Base-by-base conservation (phyloP, 176 grass and related monocot species). In the Cymbopogon citratus region DNA sequence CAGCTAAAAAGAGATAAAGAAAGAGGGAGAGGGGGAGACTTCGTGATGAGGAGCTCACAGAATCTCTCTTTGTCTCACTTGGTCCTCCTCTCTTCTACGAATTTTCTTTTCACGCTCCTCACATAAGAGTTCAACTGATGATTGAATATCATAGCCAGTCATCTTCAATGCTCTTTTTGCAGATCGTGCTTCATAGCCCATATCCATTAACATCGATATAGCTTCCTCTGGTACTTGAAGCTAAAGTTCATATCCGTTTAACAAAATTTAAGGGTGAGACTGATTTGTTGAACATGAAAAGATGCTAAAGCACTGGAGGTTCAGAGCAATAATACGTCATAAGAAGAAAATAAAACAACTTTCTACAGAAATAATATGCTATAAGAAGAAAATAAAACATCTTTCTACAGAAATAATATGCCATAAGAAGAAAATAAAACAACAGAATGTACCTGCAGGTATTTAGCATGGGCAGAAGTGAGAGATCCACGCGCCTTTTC, bases 141-240 rank as follows among this genome's bases (percentile, higher is more conserved):
- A 73, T 75, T 95, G 96, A 45, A 98, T 80, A 86, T 95, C 90
- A 82, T 95, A 91, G 60, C 96, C 88, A 68, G 90, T 93, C 85
- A 98, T 82, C 83, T 90, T 91, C 87, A 98, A 70, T 36, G 92
- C 96, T 80, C 90, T 93, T 84, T 98, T 98, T 72, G 96, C 93
- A 23, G 81, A 80, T 34, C 57, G 74, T 60, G 81, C 85, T 84
- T 86, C 88, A 24, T 95, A 98, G 29, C 92, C 96, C 96, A 98
- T 98, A 51, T 90, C 87, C 87, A 88, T 80, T 84, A 95, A 66
- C 67, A 95, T 86, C 74, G 86, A 77, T 84, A 98, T 91, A 79
- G 92, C 92, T 91, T 98, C 96, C 71, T 98, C 96, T 29, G 96
- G 85, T 64, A 98, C 90, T 98, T 98, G 96, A 81, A 98, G 92